Conservation (phyloP, 2,329 filamentous ascomycete species). For the Penicillium occitanis region DNA sequence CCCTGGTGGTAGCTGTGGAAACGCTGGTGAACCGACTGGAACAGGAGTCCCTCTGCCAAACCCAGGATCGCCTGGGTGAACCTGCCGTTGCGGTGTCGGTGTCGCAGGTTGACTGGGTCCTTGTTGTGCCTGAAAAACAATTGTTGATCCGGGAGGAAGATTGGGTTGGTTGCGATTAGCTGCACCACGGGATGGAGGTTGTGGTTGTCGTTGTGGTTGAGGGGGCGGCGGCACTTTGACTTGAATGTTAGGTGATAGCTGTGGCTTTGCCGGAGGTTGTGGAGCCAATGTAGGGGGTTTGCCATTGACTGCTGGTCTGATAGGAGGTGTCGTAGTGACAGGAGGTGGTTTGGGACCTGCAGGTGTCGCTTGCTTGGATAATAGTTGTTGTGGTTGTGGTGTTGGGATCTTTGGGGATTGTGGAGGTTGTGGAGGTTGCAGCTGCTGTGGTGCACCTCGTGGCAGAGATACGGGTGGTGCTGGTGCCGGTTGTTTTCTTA, state of each 20-base stretch:
- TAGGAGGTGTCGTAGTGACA: conserved; percentile 21
- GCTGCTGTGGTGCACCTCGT: conserved; percentile 5
- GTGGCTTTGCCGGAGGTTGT: conserved; percentile 27
- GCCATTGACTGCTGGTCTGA: conserved; percentile 25
- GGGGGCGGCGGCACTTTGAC: conserved; percentile 20
- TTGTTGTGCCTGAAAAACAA: conserved; percentile 31
- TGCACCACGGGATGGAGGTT: conserved; percentile 25
- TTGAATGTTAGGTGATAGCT: conserved; percentile 20
- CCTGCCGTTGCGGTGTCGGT: conserved; percentile 22
- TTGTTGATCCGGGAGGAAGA: conserved; percentile 24
- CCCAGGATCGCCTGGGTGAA: conserved; percentile 20
- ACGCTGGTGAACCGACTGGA: conserved; percentile 22
- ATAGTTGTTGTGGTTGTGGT: conserved; percentile 8
- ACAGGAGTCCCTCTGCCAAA: conserved; percentile 24
- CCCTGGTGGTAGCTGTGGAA: conserved; percentile 27
- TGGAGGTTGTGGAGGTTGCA: not conserved
- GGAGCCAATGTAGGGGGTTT: conserved; percentile 25
- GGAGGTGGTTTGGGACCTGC: conserved; percentile 6
- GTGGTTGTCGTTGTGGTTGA: conserved; percentile 23
- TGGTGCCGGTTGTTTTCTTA: conserved; percentile 20
- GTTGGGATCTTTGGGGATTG: not conserved
- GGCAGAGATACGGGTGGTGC: conserved; percentile 13
- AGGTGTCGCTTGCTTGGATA: conserved; percentile 5
- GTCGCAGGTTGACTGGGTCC: conserved; percentile 24
- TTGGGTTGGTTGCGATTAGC: conserved; percentile 17